Evolutionary conservation across 2,329 filamentous ascomycete species (phyloP).

Genomic region (Colletotrichum spaethianum): DNA sequence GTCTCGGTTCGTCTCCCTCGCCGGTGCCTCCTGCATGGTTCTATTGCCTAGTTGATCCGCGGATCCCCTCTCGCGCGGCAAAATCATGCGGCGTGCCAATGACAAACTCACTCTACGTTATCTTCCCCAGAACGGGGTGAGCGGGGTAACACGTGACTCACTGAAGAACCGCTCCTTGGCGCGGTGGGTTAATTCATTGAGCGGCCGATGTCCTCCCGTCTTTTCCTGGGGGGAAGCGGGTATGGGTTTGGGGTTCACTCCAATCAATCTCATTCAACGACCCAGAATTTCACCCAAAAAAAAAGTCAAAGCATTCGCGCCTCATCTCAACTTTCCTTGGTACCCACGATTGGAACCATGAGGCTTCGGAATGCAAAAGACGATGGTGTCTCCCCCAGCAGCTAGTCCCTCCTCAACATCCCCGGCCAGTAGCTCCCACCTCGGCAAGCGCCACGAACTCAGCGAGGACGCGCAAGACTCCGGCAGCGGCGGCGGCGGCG

Average conservation of each 20-base stretch:
- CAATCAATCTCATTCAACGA: constrained; percentile 2
- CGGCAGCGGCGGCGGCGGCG: background rate
- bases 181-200: background rate
- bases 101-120: background rate
- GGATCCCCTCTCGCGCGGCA: background rate
- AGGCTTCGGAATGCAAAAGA: constrained; percentile 37
- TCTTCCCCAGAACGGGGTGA: background rate
- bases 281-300: background rate
- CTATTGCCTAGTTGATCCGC: background rate
- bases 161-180: background rate
- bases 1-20: background rate
- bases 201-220: background rate
- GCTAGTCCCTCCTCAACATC: constrained; percentile 39
- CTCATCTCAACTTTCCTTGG: background rate
- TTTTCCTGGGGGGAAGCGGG: background rate
- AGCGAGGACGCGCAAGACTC: constrained; percentile 29
- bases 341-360: constrained; percentile 24
- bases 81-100: background rate
- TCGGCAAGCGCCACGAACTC: constrained; percentile 31
- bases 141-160: constrained; percentile 25
- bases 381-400: constrained; percentile 39
- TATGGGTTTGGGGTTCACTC: constrained; percentile 20
- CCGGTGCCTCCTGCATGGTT: background rate
- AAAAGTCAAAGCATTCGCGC: background rate
- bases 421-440: constrained; percentile 39